Evolutionary conservation across 148 eudicot genomes (phyloP), one percentile per base, ranked within the genome.

Genomic region (Rhododendron mucronatum): DNA sequence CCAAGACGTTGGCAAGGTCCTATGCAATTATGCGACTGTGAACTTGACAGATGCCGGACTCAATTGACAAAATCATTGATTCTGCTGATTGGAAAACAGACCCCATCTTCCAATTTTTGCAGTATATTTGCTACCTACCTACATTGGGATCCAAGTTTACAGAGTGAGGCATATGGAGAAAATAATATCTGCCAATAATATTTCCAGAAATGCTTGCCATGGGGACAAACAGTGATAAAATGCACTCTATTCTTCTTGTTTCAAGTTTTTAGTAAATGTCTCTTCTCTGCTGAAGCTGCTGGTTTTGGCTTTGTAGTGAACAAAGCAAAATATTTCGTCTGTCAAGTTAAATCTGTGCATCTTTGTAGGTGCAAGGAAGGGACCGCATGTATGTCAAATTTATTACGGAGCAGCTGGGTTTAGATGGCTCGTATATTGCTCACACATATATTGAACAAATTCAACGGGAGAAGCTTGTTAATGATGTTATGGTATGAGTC

Each of bases 401-500:
- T 88, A 86, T 94, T 85, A 98, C 95, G 4, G 95, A 94, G 86
- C 92, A 94, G 88, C 90, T 97, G 83, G 98, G 96, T 59, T 89
- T 97, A 90, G 95, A 93, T 85, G 99, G 98, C 80, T 95, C 98
- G 84, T 97, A 94, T 88, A 88, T 97, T 89, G 90, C 99, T 44
- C 93, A 95, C 77, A 97, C 99, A 41, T 97, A 97, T 92, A 94
- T 97, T 26, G 99, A 97, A 85, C 99, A 97, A 86, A 97, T 97
- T 87, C 99, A 97, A 86, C 88, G 93, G 85, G 98, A 95, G 92
- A 97, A 97, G 86, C 96, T 95, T 82, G 93, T 94, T 73, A 94
- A 95, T 86, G 98, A 95, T 91, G 95, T 97, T 85, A 94, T 95
- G 95, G 99, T 97, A 90, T 80, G 94, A 51, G 47, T 78, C 85